These are phyloP conservation scores for Nicotiana knightiana DNA, from an alignment of 257 asterid genomes.

Conservation along the genomic window DNA sequence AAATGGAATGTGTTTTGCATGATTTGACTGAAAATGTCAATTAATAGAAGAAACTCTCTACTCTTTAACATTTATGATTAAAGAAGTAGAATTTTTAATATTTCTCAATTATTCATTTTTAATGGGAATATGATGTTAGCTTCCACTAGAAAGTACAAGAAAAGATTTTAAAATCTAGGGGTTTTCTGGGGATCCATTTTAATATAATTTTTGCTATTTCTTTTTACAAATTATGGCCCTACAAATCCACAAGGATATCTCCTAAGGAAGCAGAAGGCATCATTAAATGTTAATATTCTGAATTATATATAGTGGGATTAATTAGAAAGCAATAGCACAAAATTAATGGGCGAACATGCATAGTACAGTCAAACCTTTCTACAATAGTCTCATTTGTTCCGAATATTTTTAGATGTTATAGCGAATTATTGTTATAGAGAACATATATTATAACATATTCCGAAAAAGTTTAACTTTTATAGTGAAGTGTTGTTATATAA, in stretches of 20 bases:
- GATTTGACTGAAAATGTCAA: neutral
- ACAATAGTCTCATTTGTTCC: too few relatives aligned
- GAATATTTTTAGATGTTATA: too few relatives aligned
- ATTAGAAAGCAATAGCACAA: neutral
- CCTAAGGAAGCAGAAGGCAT: neutral
- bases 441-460: too few relatives aligned
- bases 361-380: too few relatives aligned
- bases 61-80: neutral
- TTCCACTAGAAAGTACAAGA: neutral
- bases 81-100: neutral
- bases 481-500: too few relatives aligned
- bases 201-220: neutral
- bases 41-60: neutral
- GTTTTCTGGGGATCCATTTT: neutral
- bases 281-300: neutral
- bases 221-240: conserved; percentile 1
- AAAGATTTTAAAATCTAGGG: neutral
- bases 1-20: neutral
- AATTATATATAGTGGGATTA: conserved; percentile 13
- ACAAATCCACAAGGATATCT: conserved; percentile 7
- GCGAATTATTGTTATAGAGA: too few relatives aligned
- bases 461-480: too few relatives aligned
- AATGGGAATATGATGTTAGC: conserved; percentile 14
- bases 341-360: neutral
- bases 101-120: neutral